Evolutionary conservation across 805 yeast species (phyloP).

Genomic region (Barnettozyma wickerhamii): DNA sequence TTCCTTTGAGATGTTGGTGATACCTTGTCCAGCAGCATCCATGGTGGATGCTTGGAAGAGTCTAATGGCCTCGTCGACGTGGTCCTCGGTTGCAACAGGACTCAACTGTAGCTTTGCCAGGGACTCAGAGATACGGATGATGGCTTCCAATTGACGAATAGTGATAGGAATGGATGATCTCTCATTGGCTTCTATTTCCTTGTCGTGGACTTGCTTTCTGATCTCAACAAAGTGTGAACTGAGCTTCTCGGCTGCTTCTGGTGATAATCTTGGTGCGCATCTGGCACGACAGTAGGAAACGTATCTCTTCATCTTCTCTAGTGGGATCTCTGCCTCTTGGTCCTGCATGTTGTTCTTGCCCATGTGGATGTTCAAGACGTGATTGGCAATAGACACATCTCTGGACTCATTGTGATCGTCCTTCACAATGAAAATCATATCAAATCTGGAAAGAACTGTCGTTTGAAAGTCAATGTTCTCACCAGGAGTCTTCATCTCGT

Average conservation of each 20-base stretch:
- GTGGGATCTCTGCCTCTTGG: constrained; percentile 71
- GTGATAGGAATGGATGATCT: constrained; percentile 97
- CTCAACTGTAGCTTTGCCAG: constrained; percentile 81
- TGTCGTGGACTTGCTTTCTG: constrained; percentile 74
- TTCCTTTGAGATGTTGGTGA: constrained; percentile 48
- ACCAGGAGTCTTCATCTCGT: constrained; percentile 93
- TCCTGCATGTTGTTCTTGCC: constrained; percentile 61
- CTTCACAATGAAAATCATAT: constrained; percentile 95
- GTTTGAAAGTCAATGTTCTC: constrained; percentile 98
- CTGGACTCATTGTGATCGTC: constrained; percentile 87
- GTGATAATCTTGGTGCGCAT: constrained; percentile 90
- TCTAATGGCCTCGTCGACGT: constrained; percentile 94
- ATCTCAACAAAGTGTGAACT: constrained; percentile 91
- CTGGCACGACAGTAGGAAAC: constrained; percentile 83
- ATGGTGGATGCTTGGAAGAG: constrained; percentile 94
- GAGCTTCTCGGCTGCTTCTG: constrained; percentile 84
- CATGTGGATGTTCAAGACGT: constrained; percentile 92
- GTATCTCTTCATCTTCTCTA: constrained; percentile 87
- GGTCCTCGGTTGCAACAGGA: constrained; percentile 81
- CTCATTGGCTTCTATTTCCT: constrained; percentile 78
- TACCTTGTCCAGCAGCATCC: constrained; percentile 74
- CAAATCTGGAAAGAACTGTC: constrained; percentile 94
- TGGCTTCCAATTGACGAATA: constrained; percentile 95
- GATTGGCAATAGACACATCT: constrained; percentile 88
- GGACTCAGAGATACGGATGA: constrained; percentile 91